Conservation (phyloP, 2,329 filamentous ascomycete genomes). For the Acarospora socialis region DNA sequence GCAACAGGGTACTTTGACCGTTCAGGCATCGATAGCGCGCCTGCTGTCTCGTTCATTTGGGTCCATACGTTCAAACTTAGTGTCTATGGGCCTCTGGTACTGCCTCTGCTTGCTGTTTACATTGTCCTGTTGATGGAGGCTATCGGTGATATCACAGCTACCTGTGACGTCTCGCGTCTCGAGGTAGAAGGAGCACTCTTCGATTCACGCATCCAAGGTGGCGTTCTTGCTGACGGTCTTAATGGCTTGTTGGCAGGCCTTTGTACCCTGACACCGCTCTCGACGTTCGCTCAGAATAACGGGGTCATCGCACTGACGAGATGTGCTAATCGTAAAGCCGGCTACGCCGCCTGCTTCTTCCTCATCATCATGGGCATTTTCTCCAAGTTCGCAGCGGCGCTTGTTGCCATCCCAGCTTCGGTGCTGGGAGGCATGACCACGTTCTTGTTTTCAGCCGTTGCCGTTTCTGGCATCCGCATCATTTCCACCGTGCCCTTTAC, state of each 20-base stretch:
- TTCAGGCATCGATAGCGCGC: conserved; percentile 44
- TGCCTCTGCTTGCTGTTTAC: conserved; percentile 43
- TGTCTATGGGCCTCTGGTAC: conserved; percentile 51
- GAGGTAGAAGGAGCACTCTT: conserved; percentile 50
- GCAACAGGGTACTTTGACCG: conserved; percentile 52
- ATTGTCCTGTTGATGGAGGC: conserved; percentile 55
- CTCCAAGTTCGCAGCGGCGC: conserved; percentile 54
- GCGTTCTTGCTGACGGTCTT: conserved; percentile 52
- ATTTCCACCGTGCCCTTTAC: conserved; percentile 49
- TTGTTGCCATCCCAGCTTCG: conserved; percentile 47
- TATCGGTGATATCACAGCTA: conserved; percentile 54
- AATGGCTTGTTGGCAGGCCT: conserved; percentile 49
- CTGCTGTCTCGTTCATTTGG: conserved; percentile 55
- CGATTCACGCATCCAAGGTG: conserved; percentile 56
- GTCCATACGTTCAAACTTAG: conserved; percentile 52
- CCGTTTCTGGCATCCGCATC: conserved; percentile 51
- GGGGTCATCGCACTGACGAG: conserved; percentile 54
- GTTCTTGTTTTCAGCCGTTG: conserved; percentile 53
- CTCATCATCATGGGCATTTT: conserved; percentile 56
- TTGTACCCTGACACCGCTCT: conserved; percentile 54
- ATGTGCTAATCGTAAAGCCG: conserved; percentile 54
- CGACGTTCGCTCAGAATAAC: conserved; percentile 52
- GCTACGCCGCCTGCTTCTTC: conserved; percentile 52
- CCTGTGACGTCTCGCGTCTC: conserved; percentile 49
- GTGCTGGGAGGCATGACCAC: conserved; percentile 39